Percentiles rank a stretch among this genome's conserved stretches.
phyloP scores from a whole-genome alignment of 495 filamentous ascomycete species.

The Aspergillus baeticus region DNA sequence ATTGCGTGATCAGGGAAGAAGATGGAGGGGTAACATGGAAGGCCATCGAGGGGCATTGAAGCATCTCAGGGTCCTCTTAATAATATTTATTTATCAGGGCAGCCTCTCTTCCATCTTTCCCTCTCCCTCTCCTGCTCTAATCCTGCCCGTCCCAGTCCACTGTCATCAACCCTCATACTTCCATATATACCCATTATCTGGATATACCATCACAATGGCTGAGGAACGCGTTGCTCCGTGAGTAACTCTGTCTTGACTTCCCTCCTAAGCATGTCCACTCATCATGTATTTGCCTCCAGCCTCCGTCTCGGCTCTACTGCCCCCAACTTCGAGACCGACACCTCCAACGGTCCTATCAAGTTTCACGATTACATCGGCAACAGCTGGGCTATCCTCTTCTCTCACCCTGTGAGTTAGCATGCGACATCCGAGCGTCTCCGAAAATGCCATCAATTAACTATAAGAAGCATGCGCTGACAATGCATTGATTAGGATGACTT shows the following conservation, averaged over 20 bases:
- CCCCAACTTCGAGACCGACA: slow-evolving; percentile 92
- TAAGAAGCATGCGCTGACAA: background rate
- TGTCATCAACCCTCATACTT: background rate
- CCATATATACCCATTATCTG: slow-evolving; percentile 6
- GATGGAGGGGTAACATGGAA: slow-evolving; percentile 16
- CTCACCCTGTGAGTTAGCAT: slow-evolving; percentile 73
- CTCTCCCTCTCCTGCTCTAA: slow-evolving; percentile 8
- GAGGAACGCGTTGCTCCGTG: slow-evolving; percentile 50
- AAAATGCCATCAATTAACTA: background rate
- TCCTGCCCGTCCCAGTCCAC: background rate
- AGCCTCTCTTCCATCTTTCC: slow-evolving; percentile 12
- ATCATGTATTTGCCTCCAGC: slow-evolving; percentile 30
- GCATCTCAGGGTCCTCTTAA: slow-evolving; percentile 4
- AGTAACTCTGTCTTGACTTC: too few species aligned
- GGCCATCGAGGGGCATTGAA: slow-evolving; percentile 2
- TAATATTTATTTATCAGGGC: slow-evolving; percentile 22
- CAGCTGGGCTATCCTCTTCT: slow-evolving; percentile 95
- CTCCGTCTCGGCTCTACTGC: slow-evolving; percentile 88
- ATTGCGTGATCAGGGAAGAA: slow-evolving; percentile 40
- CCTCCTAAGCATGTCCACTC: background rate
- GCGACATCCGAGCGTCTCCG: background rate
- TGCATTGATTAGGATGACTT: slow-evolving; percentile 53
- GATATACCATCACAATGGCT: slow-evolving; percentile 47
- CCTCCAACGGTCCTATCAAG: slow-evolving; percentile 87
- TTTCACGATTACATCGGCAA: slow-evolving; percentile 97